A percentile compares a stretch with the other conserved stretches of the same genome.
These are phyloP conservation scores for Phytophthora palmivora DNA, from an alignment of 352 stramenopile species.

Conservation along the genomic window DNA sequence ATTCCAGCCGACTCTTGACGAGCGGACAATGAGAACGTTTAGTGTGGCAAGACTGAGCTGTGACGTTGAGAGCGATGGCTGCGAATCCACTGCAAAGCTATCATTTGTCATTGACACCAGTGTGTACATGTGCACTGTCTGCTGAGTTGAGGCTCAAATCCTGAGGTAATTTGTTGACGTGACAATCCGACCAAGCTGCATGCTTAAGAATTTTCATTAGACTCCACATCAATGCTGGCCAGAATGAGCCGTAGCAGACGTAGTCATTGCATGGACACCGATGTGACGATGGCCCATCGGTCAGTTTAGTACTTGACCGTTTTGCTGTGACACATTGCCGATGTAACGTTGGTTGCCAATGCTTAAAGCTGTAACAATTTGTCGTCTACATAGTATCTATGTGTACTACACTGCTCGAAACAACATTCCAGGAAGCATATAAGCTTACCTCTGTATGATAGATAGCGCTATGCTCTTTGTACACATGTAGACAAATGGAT, in stretches of 20 bases:
- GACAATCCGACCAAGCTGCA: not conserved
- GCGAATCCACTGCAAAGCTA: not conserved
- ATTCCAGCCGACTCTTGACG: not conserved
- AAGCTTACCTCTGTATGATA: too few relatives aligned
- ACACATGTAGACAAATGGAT: not conserved
- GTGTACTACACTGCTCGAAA: too few relatives aligned
- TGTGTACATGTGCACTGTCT: not conserved
- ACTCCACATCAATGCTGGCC: not conserved
- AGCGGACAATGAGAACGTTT: not conserved
- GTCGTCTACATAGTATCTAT: too few relatives aligned
- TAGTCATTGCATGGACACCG: not conserved
- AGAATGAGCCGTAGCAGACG: not conserved
- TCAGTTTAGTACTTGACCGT: too few relatives aligned
- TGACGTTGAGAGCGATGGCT: not conserved
- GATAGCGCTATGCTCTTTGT: too few relatives aligned
- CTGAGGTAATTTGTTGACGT: not conserved
- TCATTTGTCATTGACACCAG: not conserved
- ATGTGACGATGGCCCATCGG: too few relatives aligned
- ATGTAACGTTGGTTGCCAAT: not conserved
- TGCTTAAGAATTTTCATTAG: not conserved
- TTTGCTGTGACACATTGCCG: not conserved
- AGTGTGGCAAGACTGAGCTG: not conserved
- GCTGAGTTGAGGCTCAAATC: not conserved
- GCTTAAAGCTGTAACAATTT: too few relatives aligned
- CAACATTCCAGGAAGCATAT: too few relatives aligned